phyloP scores from a whole-genome alignment of 805 yeast genomes.

The Suhomyces pyralidae region DNA sequence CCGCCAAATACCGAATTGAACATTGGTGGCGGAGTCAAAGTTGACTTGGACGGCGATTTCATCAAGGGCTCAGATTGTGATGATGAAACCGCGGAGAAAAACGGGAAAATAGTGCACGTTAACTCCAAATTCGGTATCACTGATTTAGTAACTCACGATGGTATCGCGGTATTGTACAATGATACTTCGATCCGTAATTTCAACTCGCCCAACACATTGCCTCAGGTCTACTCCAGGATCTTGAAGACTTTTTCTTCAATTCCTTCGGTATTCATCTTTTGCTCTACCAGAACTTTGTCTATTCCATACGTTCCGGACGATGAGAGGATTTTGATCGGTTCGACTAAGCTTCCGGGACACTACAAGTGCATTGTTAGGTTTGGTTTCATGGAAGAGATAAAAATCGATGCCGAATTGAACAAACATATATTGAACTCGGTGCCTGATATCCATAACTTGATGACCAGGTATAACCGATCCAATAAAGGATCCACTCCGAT shows the following conservation, averaged over 20 bases:
- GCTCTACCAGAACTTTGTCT: constrained; percentile 41
- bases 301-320: constrained; percentile 39
- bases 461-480: constrained; percentile 4
- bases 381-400: constrained; percentile 48
- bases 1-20: constrained; percentile 18
- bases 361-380: constrained; percentile 47
- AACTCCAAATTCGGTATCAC: constrained; percentile 19
- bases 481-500: background rate
- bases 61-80: background rate
- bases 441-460: constrained; percentile 15
- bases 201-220: constrained; percentile 45
- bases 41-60: too few relatives aligned
- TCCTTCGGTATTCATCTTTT: constrained; percentile 44
- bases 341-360: constrained; percentile 44
- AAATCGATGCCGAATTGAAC: constrained; percentile 18
- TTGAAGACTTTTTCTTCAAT: constrained; percentile 41
- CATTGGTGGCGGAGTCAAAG: background rate
- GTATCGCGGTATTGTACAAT: constrained; percentile 43
- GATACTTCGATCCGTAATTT: constrained; percentile 33
- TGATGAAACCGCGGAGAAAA: constrained; percentile 1
- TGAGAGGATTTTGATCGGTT: constrained; percentile 39
- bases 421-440: constrained; percentile 18
- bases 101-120: constrained; percentile 7
- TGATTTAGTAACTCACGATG: constrained; percentile 24
- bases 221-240: constrained; percentile 36